Evolutionary conservation across 176 grass and related monocot genomes (phyloP), one percentile per base, ranked within the genome.

Genomic region (Pontederia crassipes): DNA sequence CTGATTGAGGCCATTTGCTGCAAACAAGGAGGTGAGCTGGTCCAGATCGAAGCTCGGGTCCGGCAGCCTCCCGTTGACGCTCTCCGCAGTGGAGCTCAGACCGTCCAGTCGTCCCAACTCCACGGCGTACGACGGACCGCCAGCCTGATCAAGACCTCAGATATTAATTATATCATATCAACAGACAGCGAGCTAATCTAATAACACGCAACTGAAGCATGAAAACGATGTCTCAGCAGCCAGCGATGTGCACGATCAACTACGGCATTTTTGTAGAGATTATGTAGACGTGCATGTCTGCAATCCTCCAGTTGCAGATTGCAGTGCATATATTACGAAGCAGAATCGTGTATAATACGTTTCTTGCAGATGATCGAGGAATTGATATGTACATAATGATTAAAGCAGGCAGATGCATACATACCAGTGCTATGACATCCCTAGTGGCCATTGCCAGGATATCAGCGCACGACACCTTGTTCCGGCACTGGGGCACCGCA

Each of bases 391-490:
- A 53, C n/a, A 54, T 4, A 54, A 12, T 54, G 12, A 15, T 9
- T 17, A 7, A 55, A 55, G 52, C 7, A 16, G 12, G 14, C 17
- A 54, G 17, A 7, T 15, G 35, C 45, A 13, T 17, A 70, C 78
- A 11, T 65, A 96, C 91, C 69, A 96, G 58, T 11, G 11, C 83
- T 27, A 90, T 82, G 78, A 76, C 83, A 28, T 96, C 92, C 2
- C 87, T 72, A 17, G 92, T 90, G 66, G 92, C 92, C 54, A 96
- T 79, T 28, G 84, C 54, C 20, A 97, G 92, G 72, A 97, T 88
- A 78, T 97, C 92, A 4, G 92, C 87, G 54, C 92, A 97, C 0
- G 92, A 97, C 6, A 97, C 92, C 73, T 64, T 64, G 72, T 87
- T 90, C 4, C 69, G 17, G 85, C 92, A 97, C 57, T 63, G 66